Conservation (phyloP, 1,139 yeast genomes). For the Kodamaea derodonti region DNA sequence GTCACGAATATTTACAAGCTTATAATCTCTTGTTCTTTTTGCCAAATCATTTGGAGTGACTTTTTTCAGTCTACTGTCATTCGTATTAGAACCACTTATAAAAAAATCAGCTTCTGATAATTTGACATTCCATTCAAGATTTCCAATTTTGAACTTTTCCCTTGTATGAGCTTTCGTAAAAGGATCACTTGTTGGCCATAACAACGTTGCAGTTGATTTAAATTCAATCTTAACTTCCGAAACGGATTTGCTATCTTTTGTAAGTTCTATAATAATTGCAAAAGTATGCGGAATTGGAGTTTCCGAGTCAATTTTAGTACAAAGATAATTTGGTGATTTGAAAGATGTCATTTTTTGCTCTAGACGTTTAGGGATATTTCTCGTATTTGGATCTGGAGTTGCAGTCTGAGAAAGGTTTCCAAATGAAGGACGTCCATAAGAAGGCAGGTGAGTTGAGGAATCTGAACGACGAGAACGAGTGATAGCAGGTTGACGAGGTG, state of each 20-base stretch:
- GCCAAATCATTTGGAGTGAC: constrained; percentile 35
- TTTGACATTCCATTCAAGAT: constrained; percentile 43
- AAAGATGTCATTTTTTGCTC: constrained; percentile 17
- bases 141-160: constrained; percentile 50
- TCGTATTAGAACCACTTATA: constrained; percentile 36
- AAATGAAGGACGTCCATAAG: constrained; percentile 3
- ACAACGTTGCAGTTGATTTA: constrained; percentile 31
- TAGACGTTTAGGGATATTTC: constrained; percentile 9
- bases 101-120: constrained; percentile 46
- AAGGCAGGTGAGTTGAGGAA: too few species aligned
- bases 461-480: background rate
- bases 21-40: constrained; percentile 34
- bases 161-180: constrained; percentile 37
- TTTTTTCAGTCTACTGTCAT: constrained; percentile 26
- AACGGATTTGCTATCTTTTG: constrained; percentile 27
- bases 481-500: constrained; percentile 3
- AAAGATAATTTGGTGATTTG: constrained; percentile 37
- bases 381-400: constrained; percentile 10
- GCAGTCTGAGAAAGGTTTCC: constrained; percentile 4
- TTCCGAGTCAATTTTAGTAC: constrained; percentile 39
- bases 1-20: constrained; percentile 21
- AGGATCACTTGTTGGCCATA: constrained; percentile 58
- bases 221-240: constrained; percentile 31
- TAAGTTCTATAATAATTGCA: constrained; percentile 40
- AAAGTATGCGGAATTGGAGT: constrained; percentile 46